Conservation (phyloP, 2,329 filamentous ascomycete species). For the Cytospora schulzeri region DNA sequence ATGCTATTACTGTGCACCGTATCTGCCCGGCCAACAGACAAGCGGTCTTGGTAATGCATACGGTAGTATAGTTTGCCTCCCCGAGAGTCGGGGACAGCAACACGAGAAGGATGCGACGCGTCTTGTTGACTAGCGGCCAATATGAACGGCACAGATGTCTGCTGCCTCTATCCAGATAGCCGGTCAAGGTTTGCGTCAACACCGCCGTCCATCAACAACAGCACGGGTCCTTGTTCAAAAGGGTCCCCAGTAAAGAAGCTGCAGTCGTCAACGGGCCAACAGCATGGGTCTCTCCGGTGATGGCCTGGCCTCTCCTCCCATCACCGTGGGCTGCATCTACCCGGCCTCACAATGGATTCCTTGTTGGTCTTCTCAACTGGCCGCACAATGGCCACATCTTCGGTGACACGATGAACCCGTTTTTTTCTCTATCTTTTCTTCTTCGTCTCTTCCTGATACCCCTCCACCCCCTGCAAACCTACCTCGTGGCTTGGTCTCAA, state of each 20-base stretch:
- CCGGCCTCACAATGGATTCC: neutral
- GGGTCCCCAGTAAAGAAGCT: neutral
- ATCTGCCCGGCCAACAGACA: neutral
- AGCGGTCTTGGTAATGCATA: too few species aligned
- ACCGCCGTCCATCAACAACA: neutral
- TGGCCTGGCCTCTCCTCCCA: neutral
- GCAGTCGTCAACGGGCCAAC: neutral
- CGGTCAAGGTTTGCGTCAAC: neutral
- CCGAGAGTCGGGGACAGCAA: neutral
- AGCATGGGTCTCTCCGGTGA: neutral
- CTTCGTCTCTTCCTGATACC: neutral
- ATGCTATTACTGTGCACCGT: neutral
- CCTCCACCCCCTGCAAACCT: neutral
- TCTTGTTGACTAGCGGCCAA: neutral
- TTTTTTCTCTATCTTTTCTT: neutral
- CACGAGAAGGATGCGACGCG: neutral
- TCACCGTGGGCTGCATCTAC: neutral
- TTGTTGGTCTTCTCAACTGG: neutral
- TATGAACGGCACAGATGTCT: neutral
- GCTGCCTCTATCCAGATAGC: neutral
- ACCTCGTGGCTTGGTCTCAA: neutral
- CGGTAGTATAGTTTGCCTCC: neutral
- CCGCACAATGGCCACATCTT: neutral
- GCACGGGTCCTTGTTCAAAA: neutral
- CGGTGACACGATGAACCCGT: neutral